A percentile compares a stretch with the other conserved stretches of the same genome.
phyloP scores from a whole-genome alignment of 768 basidiomycete genomes.

The Mycena amicta region DNA sequence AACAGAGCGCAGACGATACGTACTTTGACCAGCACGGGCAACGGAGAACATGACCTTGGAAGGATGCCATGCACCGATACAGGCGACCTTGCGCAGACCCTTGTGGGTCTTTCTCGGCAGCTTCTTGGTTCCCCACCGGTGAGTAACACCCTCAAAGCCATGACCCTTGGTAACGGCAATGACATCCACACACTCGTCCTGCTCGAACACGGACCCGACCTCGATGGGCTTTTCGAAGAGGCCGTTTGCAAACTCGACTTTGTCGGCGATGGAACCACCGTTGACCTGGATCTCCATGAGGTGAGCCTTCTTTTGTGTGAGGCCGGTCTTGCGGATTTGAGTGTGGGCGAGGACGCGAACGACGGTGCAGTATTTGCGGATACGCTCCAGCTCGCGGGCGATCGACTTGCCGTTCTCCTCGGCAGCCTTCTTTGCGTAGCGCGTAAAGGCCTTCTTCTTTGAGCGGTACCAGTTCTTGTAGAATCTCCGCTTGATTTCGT shows the following conservation, averaged over 20 bases:
- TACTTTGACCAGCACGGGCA: constrained; percentile 99
- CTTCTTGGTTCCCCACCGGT: constrained; percentile 99
- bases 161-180: constrained; percentile 99
- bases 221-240: constrained; percentile 97
- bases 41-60: constrained; percentile 99
- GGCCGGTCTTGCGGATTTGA: constrained; percentile 96
- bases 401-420: constrained; percentile 92
- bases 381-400: constrained; percentile 95
- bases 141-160: constrained; percentile 99
- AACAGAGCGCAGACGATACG: constrained; percentile 34
- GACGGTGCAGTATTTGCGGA: constrained; percentile 99
- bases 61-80: constrained; percentile 98
- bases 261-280: constrained; percentile 94
- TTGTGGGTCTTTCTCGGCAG: constrained; percentile 99
- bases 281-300: constrained; percentile 99
- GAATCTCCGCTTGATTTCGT: constrained; percentile 98
- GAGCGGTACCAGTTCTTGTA: constrained; percentile 99
- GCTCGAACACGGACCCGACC: constrained; percentile 85
- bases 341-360: constrained; percentile 99
- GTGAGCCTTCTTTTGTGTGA: constrained; percentile 99
- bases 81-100: constrained; percentile 99
- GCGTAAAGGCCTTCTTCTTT: constrained; percentile 99
- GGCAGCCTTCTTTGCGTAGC: constrained; percentile 99
- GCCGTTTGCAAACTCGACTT: constrained; percentile 92
- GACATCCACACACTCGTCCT: constrained; percentile 94